Conservation (phyloP, 1,284 basidiomycete genomes). For the Naganishia albida region DNA sequence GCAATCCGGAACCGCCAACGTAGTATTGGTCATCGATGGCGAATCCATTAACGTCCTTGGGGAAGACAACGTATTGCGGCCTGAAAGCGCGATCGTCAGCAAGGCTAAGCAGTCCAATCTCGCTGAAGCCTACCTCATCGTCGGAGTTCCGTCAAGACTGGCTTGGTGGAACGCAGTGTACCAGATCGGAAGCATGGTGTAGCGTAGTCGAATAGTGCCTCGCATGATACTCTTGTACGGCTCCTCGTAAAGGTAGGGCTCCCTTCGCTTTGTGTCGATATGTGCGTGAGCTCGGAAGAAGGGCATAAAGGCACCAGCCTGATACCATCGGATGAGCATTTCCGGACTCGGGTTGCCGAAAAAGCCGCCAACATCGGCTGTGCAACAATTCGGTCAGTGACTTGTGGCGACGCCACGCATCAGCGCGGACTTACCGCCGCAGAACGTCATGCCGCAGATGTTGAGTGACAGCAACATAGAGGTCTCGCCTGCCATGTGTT, state of each 20-base stretch:
- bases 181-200: slow-evolving; percentile 88
- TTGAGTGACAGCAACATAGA: slow-evolving; percentile 91
- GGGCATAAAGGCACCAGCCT: slow-evolving; percentile 89
- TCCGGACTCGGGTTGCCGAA: slow-evolving; percentile 94
- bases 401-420: no score
- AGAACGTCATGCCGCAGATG: slow-evolving; percentile 91
- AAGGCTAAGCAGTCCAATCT: not conserved
- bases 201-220: slow-evolving; percentile 78
- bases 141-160: slow-evolving; percentile 73
- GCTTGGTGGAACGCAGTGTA: slow-evolving; percentile 94
- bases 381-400: not conserved
- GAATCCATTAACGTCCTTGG: slow-evolving; percentile 80
- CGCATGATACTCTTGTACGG: slow-evolving; percentile 80
- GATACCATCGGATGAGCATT: slow-evolving; percentile 96
- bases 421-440: slow-evolving; percentile 67
- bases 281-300: slow-evolving; percentile 99
- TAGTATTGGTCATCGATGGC: slow-evolving; percentile 93
- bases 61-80: slow-evolving; percentile 92
- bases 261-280: slow-evolving; percentile 95
- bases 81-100: slow-evolving; percentile 53
- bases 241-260: slow-evolving; percentile 89
- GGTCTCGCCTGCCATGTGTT: slow-evolving; percentile 89
- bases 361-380: slow-evolving; percentile 97
- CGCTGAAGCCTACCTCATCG: slow-evolving; percentile 64
- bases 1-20: slow-evolving; percentile 80